Evolutionary conservation across 169 alveolate genomes (phyloP).

Genomic region (Pseudocohnilembus persalinus): DNA sequence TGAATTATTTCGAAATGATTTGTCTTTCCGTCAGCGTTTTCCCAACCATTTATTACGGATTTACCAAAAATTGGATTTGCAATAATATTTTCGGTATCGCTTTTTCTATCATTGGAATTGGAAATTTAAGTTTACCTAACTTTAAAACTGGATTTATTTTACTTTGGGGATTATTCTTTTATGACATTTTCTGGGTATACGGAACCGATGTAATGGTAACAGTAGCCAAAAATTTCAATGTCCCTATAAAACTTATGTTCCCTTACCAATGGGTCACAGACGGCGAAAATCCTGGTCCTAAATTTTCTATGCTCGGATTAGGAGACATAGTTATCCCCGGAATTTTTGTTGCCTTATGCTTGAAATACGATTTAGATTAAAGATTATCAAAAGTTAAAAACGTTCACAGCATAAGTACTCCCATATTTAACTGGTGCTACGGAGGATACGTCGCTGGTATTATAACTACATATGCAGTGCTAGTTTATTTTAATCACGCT

Average conservation of each 20-base stretch:
- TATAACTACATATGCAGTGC: constrained; percentile 83
- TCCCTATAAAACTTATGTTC: constrained; percentile 92
- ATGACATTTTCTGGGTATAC: constrained; percentile 94
- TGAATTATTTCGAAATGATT: constrained; percentile 67
- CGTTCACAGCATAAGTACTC: constrained; percentile 9
- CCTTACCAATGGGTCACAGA: constrained; percentile 67
- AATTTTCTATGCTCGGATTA: constrained; percentile 88
- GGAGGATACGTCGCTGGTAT: constrained; percentile 88
- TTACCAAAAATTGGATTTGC: constrained; percentile 84
- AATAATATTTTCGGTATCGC: constrained; percentile 90
- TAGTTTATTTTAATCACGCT: constrained; percentile 80
- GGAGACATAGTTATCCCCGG: constrained; percentile 97
- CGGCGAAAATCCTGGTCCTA: constrained; percentile 40
- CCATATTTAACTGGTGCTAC: constrained; percentile 48
- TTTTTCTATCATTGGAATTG: constrained; percentile 87
- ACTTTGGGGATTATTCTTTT: constrained; percentile 88
- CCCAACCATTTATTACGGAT: constrained; percentile 67
- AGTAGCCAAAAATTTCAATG: constrained; percentile 90
- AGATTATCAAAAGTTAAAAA: constrained; percentile 7
- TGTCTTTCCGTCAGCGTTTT: constrained; percentile 55
- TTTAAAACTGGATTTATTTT: constrained; percentile 87
- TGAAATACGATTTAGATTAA: constrained; percentile 84
- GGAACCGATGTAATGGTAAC: constrained; percentile 95
- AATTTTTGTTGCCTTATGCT: constrained; percentile 87
- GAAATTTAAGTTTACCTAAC: constrained; percentile 83